Conservation (phyloP, 768 basidiomycete genomes). For the Leucocoprinus sp. region DNA sequence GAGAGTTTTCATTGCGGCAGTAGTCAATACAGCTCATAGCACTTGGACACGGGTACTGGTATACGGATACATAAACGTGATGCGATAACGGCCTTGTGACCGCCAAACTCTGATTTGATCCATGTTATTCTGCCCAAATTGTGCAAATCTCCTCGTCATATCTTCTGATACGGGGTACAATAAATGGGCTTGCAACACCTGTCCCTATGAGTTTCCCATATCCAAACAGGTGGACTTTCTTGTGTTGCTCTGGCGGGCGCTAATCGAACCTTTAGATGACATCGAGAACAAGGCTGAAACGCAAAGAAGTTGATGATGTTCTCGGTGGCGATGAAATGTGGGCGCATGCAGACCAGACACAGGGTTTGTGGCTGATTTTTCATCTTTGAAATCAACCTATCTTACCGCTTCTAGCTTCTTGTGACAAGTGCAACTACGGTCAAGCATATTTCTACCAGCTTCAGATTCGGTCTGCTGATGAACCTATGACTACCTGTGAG, state of each 20-base stretch:
- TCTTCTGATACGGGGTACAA: conserved; percentile 74
- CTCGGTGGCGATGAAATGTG: conserved; percentile 90
- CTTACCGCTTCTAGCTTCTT: conserved; percentile 32
- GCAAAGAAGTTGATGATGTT: conserved; percentile 95
- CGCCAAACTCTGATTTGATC: background rate
- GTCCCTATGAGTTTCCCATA: conserved; percentile 94
- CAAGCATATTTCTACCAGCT: conserved; percentile 93
- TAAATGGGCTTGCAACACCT: conserved; percentile 91
- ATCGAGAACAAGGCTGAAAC: conserved; percentile 72
- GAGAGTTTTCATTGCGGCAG: no score
- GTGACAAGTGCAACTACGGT: conserved; percentile 75
- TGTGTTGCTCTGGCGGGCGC: background rate
- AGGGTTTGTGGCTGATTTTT: conserved; percentile 36
- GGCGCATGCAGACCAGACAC: conserved; percentile 87
- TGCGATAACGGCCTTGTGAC: no score
- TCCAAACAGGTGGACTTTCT: conserved; percentile 55
- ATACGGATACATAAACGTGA: no score
- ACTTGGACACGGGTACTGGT: no score
- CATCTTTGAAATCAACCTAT: background rate
- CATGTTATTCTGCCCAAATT: conserved; percentile 95
- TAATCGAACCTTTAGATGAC: conserved; percentile 61
- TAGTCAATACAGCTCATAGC: no score
- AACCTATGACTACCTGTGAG: conserved; percentile 75
- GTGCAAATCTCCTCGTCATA: conserved; percentile 79
- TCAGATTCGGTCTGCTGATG: conserved; percentile 91